Base-by-base conservation (phyloP, 192 early-diverging fungal genomes). In the Linnemannia schmuckeri region DNA sequence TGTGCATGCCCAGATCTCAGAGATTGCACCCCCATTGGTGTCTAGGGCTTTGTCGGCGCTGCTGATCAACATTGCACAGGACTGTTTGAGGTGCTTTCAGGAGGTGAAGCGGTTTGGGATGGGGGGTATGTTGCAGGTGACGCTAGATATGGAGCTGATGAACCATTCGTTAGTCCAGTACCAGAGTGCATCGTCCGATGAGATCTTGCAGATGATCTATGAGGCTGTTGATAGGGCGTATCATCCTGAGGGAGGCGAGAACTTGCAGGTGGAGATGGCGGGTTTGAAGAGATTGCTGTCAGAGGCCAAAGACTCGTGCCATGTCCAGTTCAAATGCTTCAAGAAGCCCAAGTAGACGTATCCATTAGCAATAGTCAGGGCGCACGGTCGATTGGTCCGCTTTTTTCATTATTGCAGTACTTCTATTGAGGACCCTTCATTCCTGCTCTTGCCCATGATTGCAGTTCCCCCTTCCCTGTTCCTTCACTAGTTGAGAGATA, bases 61-160 rank as follows among this genome's bases (percentile, higher is more conserved):
- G 52, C 80, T 97, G 13, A 91, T 91, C 33, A 90, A 89, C 63
- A 92, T 99, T 88, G 94, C 94, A 8, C 93, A 94, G 73, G 95
- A 97, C 78, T 90, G 98, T 81, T 90, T 99, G 27, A 92, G 94
- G 63, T 90, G 92, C 75, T 96, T 97, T 74, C 92, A 96, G 42
- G 82, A 92, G 63, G 92, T 98, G 12, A 97, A 97, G 75, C 79
- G 91, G 71, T 99, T 97, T 87, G 96, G 97, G 77, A 94, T 93
- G 79, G 96, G 95, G 42, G 98, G 98, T 12, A 96, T 97, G 95
- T 86, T 99, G 63, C 98, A 98, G 91, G 97, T 96, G n/a, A 96
- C 95, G 10, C 88, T 98, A 9, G 98, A 99, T 88, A 96, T 94
- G 73, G 94, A 97, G 87, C 96, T 98, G 75, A 94, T 99, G 82